Base-by-base conservation (phyloP, 23 red algal genomes). In the Gracilaria vermiculophylla region DNA sequence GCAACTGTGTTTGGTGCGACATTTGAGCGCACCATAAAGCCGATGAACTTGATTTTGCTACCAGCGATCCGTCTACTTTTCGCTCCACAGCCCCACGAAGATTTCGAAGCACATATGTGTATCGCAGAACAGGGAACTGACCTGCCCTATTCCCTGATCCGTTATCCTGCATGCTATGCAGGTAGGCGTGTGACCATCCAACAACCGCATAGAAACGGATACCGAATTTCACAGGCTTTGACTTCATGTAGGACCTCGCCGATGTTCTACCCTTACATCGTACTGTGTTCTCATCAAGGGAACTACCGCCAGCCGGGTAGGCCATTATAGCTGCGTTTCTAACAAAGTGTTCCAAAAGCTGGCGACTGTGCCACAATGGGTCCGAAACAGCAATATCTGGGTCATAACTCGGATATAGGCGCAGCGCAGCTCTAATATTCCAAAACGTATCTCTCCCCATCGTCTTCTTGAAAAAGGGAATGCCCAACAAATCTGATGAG, bases 71-170 rank as follows among this genome's bases (percentile, higher is more conserved):
- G 27, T 53, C 71, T n/a, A 76, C 21, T 49, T 76, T 76, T 24
- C 48, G 42, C 37, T 76, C 71, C 34, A 76, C 71, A 76, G 71
- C 43, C 6, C 71, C 43, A 15, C 71, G 71, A 5, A 76, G 71
- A 25, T 76, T 53, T 27, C 71, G 33, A 49, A 76, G 31, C 21
- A 48, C 6, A 49, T 49, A 7, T 32, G 71, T 76, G 39, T 76
- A 76, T 53, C 71, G 35, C 27, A 29, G 16, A 6, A 76, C 71
- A 3, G 71, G 71, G 2, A n/a, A 16, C 21, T 49, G 36, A 3
- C 71, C 27, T 3, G 36, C 3, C 39, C 50, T 76, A 49, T 48
- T 76, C 15, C 71, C 71, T 16, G 71, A 76, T 3, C 37, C 71
- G 37, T 76, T 49, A 20, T 76, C 71, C 14, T 52, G 48, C 2